A percentile compares a stretch with the other conserved stretches of the same genome.
Evolutionary conservation across 345 rosid genomes (phyloP).

Genomic region (Limnanthes douglasii): DNA sequence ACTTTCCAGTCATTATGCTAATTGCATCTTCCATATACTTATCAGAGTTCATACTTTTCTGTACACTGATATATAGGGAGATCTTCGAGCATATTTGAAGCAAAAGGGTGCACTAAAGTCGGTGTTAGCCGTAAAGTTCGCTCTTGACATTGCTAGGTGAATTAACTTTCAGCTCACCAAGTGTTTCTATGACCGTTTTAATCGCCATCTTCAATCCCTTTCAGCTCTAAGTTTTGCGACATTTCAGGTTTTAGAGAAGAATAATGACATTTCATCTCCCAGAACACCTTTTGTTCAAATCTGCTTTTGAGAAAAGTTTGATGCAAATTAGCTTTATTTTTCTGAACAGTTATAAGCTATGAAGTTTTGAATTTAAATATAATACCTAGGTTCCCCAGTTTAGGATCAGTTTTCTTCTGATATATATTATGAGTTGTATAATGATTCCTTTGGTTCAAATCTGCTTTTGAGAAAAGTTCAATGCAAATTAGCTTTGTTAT

Average conservation of each 20-base stretch:
- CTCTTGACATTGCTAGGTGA: slow-evolving; percentile 79
- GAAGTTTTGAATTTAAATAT: background rate
- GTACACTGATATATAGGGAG: slow-evolving; percentile 33
- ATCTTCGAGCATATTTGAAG: slow-evolving; percentile 56
- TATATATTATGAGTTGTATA: too few relatives aligned
- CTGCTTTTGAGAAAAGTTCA: background rate
- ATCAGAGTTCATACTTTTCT: background rate
- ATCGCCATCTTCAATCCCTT: too few relatives aligned
- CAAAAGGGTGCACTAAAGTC: slow-evolving; percentile 43
- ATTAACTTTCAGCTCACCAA: too few relatives aligned
- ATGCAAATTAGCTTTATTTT: background rate
- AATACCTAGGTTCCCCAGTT: too few relatives aligned
- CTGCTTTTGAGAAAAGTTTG: background rate
- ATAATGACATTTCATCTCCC: background rate
- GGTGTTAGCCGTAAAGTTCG: slow-evolving; percentile 53
- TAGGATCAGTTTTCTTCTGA: too few relatives aligned
- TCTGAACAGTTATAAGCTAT: background rate
- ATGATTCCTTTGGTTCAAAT: too few relatives aligned
- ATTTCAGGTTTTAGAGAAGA: background rate
- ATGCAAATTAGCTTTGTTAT: background rate
- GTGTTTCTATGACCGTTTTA: too few relatives aligned
- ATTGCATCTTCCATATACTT: too few relatives aligned
- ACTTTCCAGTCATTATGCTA: too few relatives aligned
- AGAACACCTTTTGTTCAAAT: too few relatives aligned
- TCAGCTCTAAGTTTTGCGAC: too few relatives aligned